phyloP scores from a whole-genome alignment of 2,329 filamentous ascomycete species.

The Capronia coronata region DNA sequence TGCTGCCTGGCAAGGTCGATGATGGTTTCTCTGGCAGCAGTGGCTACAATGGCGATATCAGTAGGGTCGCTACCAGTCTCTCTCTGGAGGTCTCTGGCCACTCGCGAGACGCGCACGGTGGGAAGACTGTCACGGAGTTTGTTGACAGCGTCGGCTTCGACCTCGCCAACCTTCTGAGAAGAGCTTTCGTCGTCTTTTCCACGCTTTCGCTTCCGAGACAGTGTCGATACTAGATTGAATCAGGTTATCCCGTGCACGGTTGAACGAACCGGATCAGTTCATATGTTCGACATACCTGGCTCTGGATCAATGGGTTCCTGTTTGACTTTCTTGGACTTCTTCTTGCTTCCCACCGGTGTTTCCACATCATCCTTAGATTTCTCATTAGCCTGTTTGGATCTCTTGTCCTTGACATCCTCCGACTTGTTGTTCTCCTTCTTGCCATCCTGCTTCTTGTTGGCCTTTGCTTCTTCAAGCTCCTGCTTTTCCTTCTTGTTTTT shows the following conservation, averaged over 20 bases:
- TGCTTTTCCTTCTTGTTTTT: slow-evolving; percentile 6
- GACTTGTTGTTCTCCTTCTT: slow-evolving; percentile 8
- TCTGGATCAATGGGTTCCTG: not conserved
- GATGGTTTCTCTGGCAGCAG: slow-evolving; percentile 16
- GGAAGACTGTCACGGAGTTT: slow-evolving; percentile 19
- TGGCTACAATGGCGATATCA: slow-evolving; percentile 15
- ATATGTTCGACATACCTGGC: not conserved
- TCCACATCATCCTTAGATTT: not conserved
- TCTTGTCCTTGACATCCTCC: slow-evolving; percentile 3
- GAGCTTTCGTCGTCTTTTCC: slow-evolving; percentile 1
- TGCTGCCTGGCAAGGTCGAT: slow-evolving; percentile 20
- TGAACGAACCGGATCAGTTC: not conserved
- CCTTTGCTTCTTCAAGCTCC: slow-evolving; percentile 2
- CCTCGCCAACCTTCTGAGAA: slow-evolving; percentile 1
- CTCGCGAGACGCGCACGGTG: slow-evolving; percentile 6
- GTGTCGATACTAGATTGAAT: not conserved
- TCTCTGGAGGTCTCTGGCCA: slow-evolving; percentile 4
- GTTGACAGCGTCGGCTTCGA: slow-evolving; percentile 16
- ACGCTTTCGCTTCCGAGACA: slow-evolving; percentile 15
- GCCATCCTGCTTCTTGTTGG: not conserved
- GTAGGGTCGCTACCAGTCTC: slow-evolving; percentile 12
- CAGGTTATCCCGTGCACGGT: not conserved
- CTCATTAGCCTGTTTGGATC: not conserved
- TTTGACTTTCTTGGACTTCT: slow-evolving; percentile 8
- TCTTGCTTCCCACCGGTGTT: not conserved